A percentile compares a stretch with the other conserved stretches of the same genome.
These are phyloP conservation scores for Carallia brachiata DNA, from an alignment of 345 rosid genomes.

Conservation along the genomic window DNA sequence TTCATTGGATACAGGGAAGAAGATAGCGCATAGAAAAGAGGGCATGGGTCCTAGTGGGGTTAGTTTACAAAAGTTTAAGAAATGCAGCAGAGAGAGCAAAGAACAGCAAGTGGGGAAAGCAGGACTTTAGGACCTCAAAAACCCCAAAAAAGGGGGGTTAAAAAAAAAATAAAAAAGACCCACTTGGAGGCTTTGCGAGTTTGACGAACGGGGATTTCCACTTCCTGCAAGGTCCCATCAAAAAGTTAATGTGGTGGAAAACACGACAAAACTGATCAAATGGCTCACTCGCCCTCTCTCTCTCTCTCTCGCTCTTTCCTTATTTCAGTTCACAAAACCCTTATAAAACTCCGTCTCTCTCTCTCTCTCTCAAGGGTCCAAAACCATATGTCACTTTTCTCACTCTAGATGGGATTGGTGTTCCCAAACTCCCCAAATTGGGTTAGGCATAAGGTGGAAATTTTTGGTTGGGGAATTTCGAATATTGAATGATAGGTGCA, in stretches of 20 bases:
- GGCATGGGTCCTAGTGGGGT: constrained; percentile 6
- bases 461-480: constrained; percentile 4
- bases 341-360: neutral
- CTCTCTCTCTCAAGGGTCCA: neutral
- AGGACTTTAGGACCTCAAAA: constrained; percentile 41
- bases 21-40: constrained; percentile 24
- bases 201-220: constrained; percentile 33
- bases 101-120: constrained; percentile 43
- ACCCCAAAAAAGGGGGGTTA: neutral
- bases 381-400: neutral
- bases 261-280: constrained; percentile 22
- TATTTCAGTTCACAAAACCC: neutral
- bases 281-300: constrained; percentile 14
- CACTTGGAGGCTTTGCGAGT: constrained; percentile 28
- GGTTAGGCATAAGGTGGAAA: constrained; percentile 13
- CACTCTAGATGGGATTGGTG: constrained; percentile 11
- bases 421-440: constrained; percentile 10
- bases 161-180: constrained; percentile 23
- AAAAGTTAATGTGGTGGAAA: constrained; percentile 32
- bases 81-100: constrained; percentile 31
- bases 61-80: constrained; percentile 13
- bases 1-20: constrained; percentile 17
- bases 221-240: constrained; percentile 28
- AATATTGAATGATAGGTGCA: constrained; percentile 21
- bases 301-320: neutral